Percentiles rank a stretch among this genome's conserved stretches.
phyloP scores from a whole-genome alignment of 306 rosid species.

The Trifolium dubium region DNA sequence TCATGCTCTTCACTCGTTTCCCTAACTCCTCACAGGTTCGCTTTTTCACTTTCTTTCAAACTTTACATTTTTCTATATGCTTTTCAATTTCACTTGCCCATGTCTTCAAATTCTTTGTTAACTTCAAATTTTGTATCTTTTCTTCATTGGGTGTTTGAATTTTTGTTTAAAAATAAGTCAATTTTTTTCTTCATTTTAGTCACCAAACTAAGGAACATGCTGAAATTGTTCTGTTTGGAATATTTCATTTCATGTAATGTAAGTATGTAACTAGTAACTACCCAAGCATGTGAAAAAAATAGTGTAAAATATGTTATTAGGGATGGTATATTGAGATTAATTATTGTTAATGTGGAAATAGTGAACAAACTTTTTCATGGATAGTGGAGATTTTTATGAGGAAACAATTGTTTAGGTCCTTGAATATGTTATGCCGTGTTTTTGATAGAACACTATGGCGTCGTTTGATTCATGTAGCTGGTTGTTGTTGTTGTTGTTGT shows the following conservation, averaged over 20 bases:
- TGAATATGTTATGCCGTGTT: neutral
- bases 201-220: neutral
- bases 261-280: neutral
- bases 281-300: neutral
- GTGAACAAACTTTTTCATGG: neutral
- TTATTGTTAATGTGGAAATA: constrained; percentile 12
- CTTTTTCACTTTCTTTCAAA: constrained; percentile 10
- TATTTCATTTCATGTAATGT: no score
- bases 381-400: neutral
- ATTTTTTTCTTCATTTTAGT: constrained; percentile 12
- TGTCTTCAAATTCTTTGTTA: constrained; percentile 21
- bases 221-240: neutral
- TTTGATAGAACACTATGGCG: no score
- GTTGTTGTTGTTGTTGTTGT: neutral
- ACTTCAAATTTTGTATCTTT: constrained; percentile 31
- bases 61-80: neutral
- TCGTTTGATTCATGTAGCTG: no score
- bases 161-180: neutral
- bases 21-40: constrained; percentile 53
- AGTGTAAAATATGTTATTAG: constrained; percentile 9
- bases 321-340: constrained; percentile 24
- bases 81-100: constrained; percentile 5
- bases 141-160: constrained; percentile 14
- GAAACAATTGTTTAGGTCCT: neutral
- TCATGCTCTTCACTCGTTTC: constrained; percentile 55